Evolutionary conservation across 2,329 filamentous ascomycete species (phyloP).

Genomic region (Ascochyta rabiei): DNA sequence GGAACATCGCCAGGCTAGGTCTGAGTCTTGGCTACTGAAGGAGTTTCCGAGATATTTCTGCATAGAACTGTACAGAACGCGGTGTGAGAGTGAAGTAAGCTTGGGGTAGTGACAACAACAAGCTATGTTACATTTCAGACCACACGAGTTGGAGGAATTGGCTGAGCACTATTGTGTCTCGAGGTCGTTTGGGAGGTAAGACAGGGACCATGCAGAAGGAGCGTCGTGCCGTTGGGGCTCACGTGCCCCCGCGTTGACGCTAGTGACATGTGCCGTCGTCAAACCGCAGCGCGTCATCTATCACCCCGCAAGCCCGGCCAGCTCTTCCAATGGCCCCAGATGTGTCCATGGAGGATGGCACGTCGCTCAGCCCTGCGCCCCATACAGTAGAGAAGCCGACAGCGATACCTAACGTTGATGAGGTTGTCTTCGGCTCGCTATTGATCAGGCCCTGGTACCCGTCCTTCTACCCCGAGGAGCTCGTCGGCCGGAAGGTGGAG

Average conservation of each 20-base stretch:
- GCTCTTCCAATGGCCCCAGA: constrained; percentile 13
- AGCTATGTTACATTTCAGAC: neutral
- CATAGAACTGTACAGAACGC: neutral
- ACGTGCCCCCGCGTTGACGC: constrained; percentile 11
- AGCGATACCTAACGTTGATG: constrained; percentile 74
- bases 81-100: neutral
- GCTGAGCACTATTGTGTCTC: neutral
- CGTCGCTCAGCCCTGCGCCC: constrained; percentile 9
- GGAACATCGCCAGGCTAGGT: neutral
- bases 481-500: constrained; percentile 52
- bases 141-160: neutral
- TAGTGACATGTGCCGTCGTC: neutral
- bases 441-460: constrained; percentile 92
- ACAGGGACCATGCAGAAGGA: neutral
- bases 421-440: constrained; percentile 83
- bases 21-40: neutral
- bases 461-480: constrained; percentile 80
- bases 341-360: constrained; percentile 17
- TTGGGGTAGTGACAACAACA: neutral
- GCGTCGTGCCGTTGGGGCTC: neutral
- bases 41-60: neutral
- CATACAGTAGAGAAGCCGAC: constrained; percentile 17
- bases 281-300: constrained; percentile 8
- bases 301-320: constrained; percentile 1
- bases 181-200: neutral